Evolutionary conservation across 192 early-diverging fungal species (phyloP), one percentile per base, ranked within the genome.

Genomic region (Coemansia sp.): DNA sequence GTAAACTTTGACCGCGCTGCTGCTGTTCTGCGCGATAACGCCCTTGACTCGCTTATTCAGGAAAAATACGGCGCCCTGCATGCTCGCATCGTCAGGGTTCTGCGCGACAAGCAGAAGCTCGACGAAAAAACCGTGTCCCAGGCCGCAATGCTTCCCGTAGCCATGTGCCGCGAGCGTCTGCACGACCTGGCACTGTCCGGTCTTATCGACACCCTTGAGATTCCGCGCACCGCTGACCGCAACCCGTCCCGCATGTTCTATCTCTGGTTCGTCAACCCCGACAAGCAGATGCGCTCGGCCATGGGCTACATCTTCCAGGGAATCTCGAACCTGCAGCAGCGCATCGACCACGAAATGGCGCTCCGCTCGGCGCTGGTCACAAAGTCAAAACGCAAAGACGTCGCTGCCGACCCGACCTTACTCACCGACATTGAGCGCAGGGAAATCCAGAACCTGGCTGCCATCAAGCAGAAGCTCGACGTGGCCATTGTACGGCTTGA

Each of bases 171-270:
- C 48, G 85, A 89, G 69, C 85, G 85, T 22, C 63, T 92, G 54
- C 85, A 85, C 14, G 77, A 86, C 20, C 71, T 90, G 57, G 59
- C 77, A 14, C 64, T 71, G n/a, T 68, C 75, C 11, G 84, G 85
- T 0, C 71, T 82, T 40, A 68, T 84, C 33, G 78, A 82, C 58
- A 71, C 85, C 18, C 75, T 88, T 45, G 91, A 93, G 70, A 86
- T 93, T 40, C 89, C 91, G 34, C 85, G 86, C 56, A 80, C 88
- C 0, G 83, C 86, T 2, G 91, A 93, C 61, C 87, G 90, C 64
- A 83, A 89, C 8, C 91, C 91, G 7, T 88, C 88, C 63, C 85
- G 89, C 69, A 90, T 87, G 33, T 87, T 86, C 65, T 90, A 89
- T 51, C 79, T 93, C 33, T 91, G 88, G 85, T 86, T 86, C 48